Evolutionary conservation across 2,329 filamentous ascomycete species (phyloP), one percentile per base, ranked within the genome.

Genomic region (Onygenales sp.): DNA sequence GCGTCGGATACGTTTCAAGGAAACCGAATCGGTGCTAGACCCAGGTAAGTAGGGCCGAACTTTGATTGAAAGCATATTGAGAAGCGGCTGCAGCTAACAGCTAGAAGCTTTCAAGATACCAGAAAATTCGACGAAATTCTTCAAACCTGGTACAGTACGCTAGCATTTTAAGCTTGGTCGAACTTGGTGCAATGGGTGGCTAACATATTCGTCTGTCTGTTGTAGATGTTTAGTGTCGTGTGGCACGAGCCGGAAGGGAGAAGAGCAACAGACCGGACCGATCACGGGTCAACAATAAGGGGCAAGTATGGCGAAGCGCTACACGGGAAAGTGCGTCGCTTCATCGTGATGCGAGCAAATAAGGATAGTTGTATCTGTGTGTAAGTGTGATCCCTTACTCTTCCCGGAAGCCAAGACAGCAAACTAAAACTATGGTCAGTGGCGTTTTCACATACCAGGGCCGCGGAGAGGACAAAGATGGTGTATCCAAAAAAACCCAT

Each of bases 371-470:
- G 59, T 21, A 68, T 61, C 59, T 71, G 66, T 45, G 56, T 70
- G 67, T 69, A 63, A 59, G 66, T 58, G 31, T 1, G 21, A 27
- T 27, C 21, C 21, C 21, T 39, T 31, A 1, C 27, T 32, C 37
- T 2, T 40, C 10, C 37, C 44, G 10, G 8, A 6, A 10, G 40
- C n/a, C 13, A 40, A 37, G 21, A 32, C 10, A 52, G 21, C 8
- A 42, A 47, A 40, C 34, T 33, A 47, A 14, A 17, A 13, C 27
- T 13, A n/a, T 31, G 53, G 11, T 49, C 17, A 75, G 73, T 11
- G 64, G 67, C 0, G 69, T 76, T 8, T 63, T 59, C 4, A 75
- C 73, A 0, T 76, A 76, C 49, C 52, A 62, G 4, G 57, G 60
- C 1, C 60, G 66, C 21, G 73, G 69, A 0, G 61, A 70, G 1